Percentiles rank a stretch among this genome's conserved stretches.
These are phyloP conservation scores for Jacaranda mimosifolia DNA, from an alignment of 257 asterid genomes.

Conservation along the genomic window DNA sequence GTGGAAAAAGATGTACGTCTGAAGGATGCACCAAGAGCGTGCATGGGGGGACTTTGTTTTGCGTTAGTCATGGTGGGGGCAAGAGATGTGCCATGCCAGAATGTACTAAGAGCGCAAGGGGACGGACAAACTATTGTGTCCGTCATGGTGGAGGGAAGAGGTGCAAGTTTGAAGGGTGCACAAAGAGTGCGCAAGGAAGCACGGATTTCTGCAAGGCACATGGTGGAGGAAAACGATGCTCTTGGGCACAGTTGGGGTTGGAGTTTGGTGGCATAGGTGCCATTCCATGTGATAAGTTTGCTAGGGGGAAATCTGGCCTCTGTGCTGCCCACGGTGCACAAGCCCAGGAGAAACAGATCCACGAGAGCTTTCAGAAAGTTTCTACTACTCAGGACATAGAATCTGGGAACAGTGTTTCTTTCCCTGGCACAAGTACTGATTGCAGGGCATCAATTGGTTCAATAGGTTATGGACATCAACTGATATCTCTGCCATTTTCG, in stretches of 20 bases:
- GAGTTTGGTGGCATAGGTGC: slow-evolving; percentile 38
- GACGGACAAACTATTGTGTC: slow-evolving; percentile 63
- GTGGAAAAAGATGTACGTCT: slow-evolving; percentile 68
- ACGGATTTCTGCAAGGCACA: slow-evolving; percentile 71
- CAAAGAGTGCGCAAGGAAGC: slow-evolving; percentile 74
- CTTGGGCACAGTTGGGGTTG: slow-evolving; percentile 55
- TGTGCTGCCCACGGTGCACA: slow-evolving; percentile 63
- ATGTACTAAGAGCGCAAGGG: slow-evolving; percentile 72
- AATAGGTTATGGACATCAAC: slow-evolving; percentile 32
- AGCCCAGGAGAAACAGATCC: slow-evolving; percentile 38
- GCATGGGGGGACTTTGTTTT: slow-evolving; percentile 69
- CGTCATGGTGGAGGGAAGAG: slow-evolving; percentile 84
- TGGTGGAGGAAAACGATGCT: slow-evolving; percentile 72
- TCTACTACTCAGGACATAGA: slow-evolving; percentile 32
- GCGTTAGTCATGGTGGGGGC: slow-evolving; percentile 74
- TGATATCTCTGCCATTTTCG: slow-evolving; percentile 19
- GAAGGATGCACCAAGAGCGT: slow-evolving; percentile 69
- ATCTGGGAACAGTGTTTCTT: slow-evolving; percentile 13
- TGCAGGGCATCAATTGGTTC: slow-evolving; percentile 38
- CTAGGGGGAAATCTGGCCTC: slow-evolving; percentile 65
- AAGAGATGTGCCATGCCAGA: slow-evolving; percentile 59
- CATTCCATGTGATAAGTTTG: slow-evolving; percentile 61
- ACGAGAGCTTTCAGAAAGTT: slow-evolving; percentile 27
- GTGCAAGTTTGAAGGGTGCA: slow-evolving; percentile 61
- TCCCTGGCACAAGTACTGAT: slow-evolving; percentile 11